These are phyloP conservation scores for Mychonastes homosphaera DNA, from an alignment of 139 green algal species.

Conservation along the genomic window DNA sequence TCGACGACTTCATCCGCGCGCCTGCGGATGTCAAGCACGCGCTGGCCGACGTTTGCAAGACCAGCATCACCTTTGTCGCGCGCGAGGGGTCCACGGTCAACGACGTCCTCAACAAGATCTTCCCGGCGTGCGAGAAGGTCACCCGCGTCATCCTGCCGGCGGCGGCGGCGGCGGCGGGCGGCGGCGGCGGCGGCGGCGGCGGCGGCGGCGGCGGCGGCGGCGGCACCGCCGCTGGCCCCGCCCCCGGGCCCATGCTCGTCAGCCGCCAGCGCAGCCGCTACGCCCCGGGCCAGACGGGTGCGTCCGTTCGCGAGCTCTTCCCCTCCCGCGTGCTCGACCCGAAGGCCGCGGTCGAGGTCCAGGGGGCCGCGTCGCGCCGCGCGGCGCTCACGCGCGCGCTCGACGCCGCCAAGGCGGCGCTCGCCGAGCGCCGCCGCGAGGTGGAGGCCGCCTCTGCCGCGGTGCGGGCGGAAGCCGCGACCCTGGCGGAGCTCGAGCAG, in stretches of 20 bases:
- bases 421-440: neutral
- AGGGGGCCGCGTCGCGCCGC: neutral
- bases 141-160: too few relatives aligned
- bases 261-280: too few relatives aligned
- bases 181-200: too few relatives aligned
- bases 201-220: too few relatives aligned
- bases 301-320: too few relatives aligned
- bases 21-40: constrained; percentile 52
- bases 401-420: neutral
- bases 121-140: too few relatives aligned
- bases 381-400: neutral
- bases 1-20: constrained; percentile 70
- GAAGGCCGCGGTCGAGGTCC: constrained; percentile 10
- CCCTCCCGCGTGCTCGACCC: constrained; percentile 27
- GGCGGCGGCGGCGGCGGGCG: too few relatives aligned
- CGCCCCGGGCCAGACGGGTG: too few relatives aligned
- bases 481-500: constrained; percentile 2
- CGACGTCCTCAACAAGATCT: constrained; percentile 2
- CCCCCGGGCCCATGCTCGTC: too few relatives aligned
- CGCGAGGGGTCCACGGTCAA: neutral
- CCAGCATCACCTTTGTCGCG: constrained; percentile 14
- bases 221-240: too few relatives aligned
- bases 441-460: neutral
- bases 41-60: constrained; percentile 31
- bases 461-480: neutral